These are phyloP conservation scores for Populus simonii DNA, from an alignment of 345 rosid genomes.

Conservation along the genomic window DNA sequence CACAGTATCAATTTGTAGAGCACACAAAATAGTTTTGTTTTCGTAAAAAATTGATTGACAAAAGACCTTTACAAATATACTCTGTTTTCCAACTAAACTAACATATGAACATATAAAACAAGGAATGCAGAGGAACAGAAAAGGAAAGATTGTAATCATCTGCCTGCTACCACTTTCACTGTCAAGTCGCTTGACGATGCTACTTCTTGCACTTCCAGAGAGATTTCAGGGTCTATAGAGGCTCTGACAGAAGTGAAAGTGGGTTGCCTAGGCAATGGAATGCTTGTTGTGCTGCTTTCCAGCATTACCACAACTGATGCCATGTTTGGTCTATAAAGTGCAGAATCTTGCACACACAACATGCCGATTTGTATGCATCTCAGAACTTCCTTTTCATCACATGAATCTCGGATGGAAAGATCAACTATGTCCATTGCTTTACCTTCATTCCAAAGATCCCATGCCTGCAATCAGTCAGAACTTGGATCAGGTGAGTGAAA, in stretches of 20 bases:
- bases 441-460: conserved; percentile 27
- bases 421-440: conserved; percentile 21
- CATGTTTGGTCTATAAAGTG: conserved; percentile 25
- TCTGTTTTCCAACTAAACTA: not conserved
- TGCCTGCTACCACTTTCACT: conserved; percentile 45
- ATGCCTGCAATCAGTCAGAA: conserved; percentile 10
- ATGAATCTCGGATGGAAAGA: conserved; percentile 12
- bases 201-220: conserved; percentile 37
- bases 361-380: conserved; percentile 26
- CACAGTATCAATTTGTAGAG: not conserved
- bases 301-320: conserved; percentile 21
- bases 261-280: conserved; percentile 30
- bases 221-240: conserved; percentile 34
- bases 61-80: not conserved
- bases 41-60: not conserved
- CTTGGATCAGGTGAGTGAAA: not conserved
- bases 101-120: not conserved
- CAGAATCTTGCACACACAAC: conserved; percentile 28
- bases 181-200: conserved; percentile 57
- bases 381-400: not conserved
- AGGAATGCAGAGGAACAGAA: not conserved
- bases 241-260: conserved; percentile 45
- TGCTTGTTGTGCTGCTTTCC: not conserved
- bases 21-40: not conserved
- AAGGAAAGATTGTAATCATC: conserved; percentile 25